These are phyloP conservation scores for Neophaeococcomyces mojaviensis DNA, from an alignment of 2,329 filamentous ascomycete genomes.

Conservation along the genomic window DNA sequence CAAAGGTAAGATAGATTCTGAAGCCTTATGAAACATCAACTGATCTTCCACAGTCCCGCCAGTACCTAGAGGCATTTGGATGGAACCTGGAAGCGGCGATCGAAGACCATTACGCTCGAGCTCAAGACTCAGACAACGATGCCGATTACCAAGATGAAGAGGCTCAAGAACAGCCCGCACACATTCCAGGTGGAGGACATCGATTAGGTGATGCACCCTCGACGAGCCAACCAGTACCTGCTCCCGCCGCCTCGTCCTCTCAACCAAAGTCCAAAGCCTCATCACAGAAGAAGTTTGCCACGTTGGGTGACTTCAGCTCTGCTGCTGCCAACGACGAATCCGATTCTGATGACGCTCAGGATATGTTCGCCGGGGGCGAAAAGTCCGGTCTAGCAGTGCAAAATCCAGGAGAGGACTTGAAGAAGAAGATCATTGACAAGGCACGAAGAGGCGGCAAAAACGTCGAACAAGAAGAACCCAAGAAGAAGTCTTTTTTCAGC, in stretches of 20 bases:
- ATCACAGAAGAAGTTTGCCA: slow-evolving; percentile 41
- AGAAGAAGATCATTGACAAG: slow-evolving; percentile 44
- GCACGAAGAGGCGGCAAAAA: slow-evolving; percentile 30
- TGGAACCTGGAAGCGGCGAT: slow-evolving; percentile 62
- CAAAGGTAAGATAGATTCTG: slow-evolving; percentile 37
- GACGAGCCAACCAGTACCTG: slow-evolving; percentile 20
- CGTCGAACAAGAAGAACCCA: slow-evolving; percentile 13
- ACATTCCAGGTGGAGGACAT: slow-evolving; percentile 23
- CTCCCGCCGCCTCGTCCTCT: slow-evolving; percentile 25
- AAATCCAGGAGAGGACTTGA: slow-evolving; percentile 48
- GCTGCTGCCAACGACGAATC: slow-evolving; percentile 37
- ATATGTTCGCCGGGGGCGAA: slow-evolving; percentile 59
- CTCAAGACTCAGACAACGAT: slow-evolving; percentile 17
- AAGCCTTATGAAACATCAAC: background rate
- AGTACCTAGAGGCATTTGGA: slow-evolving; percentile 57
- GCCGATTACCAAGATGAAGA: slow-evolving; percentile 24
- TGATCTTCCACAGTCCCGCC: slow-evolving; percentile 48
- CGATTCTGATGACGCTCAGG: slow-evolving; percentile 46
- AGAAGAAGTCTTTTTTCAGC: slow-evolving; percentile 43
- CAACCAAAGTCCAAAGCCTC: slow-evolving; percentile 26
- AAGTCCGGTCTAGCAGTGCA: slow-evolving; percentile 63
- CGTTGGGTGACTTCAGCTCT: slow-evolving; percentile 37
- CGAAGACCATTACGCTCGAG: slow-evolving; percentile 50
- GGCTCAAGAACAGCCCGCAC: slow-evolving; percentile 8
- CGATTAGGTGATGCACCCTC: slow-evolving; percentile 28